A percentile compares a stretch with the other conserved stretches of the same genome.
Conservation (phyloP, 2,329 filamentous ascomycete species). For the Aspergillus neoniger region DNA sequence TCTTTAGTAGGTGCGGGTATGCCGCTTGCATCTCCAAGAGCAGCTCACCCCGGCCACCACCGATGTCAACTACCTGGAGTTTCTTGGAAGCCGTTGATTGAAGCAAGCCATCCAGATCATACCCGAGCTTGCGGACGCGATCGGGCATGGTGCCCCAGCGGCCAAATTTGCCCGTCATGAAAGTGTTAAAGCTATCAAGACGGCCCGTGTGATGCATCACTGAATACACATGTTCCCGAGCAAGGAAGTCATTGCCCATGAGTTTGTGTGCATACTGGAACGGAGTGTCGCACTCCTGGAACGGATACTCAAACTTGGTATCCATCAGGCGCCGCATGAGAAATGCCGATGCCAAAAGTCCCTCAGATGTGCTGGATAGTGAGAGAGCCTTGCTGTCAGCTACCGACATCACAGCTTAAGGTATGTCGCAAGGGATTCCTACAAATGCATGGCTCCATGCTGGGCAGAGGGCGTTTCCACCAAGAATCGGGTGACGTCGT, state of each 20-base stretch:
- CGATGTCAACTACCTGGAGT: constrained; percentile 40
- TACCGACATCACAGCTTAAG: not conserved
- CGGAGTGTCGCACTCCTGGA: constrained; percentile 36
- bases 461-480: constrained; percentile 36
- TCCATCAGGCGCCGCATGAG: constrained; percentile 37
- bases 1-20: constrained; percentile 29
- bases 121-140: constrained; percentile 32
- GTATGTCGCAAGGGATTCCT: not conserved
- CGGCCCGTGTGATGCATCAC: constrained; percentile 41
- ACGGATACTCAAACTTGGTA: constrained; percentile 39
- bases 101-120: constrained; percentile 33
- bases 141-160: constrained; percentile 38
- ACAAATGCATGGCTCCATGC: constrained; percentile 44
- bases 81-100: constrained; percentile 16
- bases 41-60: constrained; percentile 40
- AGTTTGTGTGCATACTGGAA: constrained; percentile 37
- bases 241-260: constrained; percentile 32
- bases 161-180: constrained; percentile 43
- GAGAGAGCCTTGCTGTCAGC: not conserved
- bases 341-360: constrained; percentile 38
- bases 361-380: constrained; percentile 35
- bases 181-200: constrained; percentile 42
- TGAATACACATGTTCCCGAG: constrained; percentile 37
- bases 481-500: constrained; percentile 39
- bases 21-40: constrained; percentile 40